Evolutionary conservation across 345 rosid species (phyloP), one percentile per base, ranked within the genome.

Genomic region (Capsella bursapastoris): DNA sequence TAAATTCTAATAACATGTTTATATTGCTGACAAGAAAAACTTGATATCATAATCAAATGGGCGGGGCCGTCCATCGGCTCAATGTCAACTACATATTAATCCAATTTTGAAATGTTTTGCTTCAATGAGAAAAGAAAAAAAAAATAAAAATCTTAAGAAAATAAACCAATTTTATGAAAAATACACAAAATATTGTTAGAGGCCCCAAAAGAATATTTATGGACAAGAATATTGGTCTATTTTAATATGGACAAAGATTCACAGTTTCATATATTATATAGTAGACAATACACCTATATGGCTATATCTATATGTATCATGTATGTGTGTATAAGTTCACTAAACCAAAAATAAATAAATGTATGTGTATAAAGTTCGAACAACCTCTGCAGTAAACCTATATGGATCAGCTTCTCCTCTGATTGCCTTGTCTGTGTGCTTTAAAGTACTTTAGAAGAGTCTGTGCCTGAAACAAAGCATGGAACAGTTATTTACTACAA

Each of bases 381-480:
- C 22, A 48, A n/a, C 31, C 38, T 22, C 6, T 14, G 56, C 11
- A 28, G 51, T 62, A 74, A 75, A 56, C 3, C 45, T 70, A 48
- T 22, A 22, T 22, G 25, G 49, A 64, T 77, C 88, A 92, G 73
- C 73, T 75, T 84, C 92, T 84, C 52, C 81, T 91, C n/a, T 81
- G 81, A 81, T 67, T 84, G 70, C 77, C 83, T 66, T 87, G 89
- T 48, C 88, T 84, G 12, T 89, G 90, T 59, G 68, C 86, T 82
- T 84, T 83, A 78, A 92, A 84, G 84, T 44, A 78, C 80, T 80
- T 87, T 3, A 95, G 94, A 52, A 95, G 88, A 63, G 73, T 72
- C 79, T 84, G 92, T 34, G 99, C 97, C 97, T 95, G 94, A 65
- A 66, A 78, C 44, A 71, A 40, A 64, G 0, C 66, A 65, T 22